These are phyloP conservation scores for Ormosia semicastrata DNA, from an alignment of 306 rosid genomes.

Conservation along the genomic window DNA sequence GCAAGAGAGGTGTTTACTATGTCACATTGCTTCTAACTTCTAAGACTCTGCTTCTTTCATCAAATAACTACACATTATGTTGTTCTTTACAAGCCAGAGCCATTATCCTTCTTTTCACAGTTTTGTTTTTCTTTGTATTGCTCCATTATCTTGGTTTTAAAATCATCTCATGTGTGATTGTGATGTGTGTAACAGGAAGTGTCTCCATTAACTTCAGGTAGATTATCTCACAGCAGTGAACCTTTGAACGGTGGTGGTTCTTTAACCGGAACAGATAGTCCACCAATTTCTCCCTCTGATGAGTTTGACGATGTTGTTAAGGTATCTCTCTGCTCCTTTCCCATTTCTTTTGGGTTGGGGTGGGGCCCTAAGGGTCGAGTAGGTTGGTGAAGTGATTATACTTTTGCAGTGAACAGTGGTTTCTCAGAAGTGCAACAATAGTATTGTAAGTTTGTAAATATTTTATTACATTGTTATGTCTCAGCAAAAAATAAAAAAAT, in stretches of 20 bases:
- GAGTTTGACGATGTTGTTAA: constrained; percentile 94
- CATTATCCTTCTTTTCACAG: not conserved
- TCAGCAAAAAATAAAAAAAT: too few species aligned
- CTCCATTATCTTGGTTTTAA: not conserved
- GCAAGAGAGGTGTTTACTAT: constrained; percentile 69
- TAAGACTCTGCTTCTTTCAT: not conserved
- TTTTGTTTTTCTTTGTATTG: not conserved
- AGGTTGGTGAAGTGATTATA: not conserved
- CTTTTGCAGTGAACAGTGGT: not conserved
- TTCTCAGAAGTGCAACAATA: constrained; percentile 7
- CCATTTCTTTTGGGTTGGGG: not conserved
- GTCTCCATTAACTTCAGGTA: constrained; percentile 93
- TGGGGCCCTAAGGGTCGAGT: constrained; percentile 11
- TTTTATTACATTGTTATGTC: not conserved
- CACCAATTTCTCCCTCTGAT: constrained; percentile 86
- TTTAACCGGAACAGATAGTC: constrained; percentile 86
- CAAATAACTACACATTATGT: not conserved
- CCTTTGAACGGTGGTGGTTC: constrained; percentile 77
- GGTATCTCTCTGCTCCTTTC: constrained; percentile 47
- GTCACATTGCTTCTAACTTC: not conserved
- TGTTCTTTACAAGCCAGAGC: not conserved
- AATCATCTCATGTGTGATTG: not conserved
- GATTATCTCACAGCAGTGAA: constrained; percentile 91
- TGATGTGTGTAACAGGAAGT: constrained; percentile 61
- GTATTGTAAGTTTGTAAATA: not conserved